phyloP scores from a whole-genome alignment of 192 early-diverging fungal genomes.

The Podila minutissima region DNA sequence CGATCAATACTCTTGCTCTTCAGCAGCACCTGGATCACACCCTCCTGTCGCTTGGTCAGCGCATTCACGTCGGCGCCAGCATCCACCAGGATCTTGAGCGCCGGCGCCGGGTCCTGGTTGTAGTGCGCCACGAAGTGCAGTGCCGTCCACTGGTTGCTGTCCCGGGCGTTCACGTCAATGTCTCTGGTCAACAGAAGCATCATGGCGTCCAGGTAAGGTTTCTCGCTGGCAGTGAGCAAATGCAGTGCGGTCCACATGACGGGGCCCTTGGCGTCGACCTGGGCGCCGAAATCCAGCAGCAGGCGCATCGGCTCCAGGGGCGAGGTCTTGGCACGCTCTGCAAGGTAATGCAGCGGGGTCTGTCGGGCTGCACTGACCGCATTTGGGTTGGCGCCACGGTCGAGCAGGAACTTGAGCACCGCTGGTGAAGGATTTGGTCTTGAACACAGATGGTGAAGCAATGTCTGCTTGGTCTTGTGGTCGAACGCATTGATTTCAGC shows the following conservation, averaged over 20 bases:
- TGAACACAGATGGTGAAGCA: conserved; percentile 41
- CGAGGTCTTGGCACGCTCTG: conserved; percentile 35
- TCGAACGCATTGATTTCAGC: conserved; percentile 51
- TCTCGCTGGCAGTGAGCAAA: conserved; percentile 34
- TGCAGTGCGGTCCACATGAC: conserved; percentile 52
- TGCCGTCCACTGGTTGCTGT: conserved; percentile 49
- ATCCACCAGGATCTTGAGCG: conserved; percentile 50
- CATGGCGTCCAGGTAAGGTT: conserved; percentile 43
- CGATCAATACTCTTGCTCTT: conserved; percentile 53
- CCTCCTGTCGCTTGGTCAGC: conserved; percentile 36
- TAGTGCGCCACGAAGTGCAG: conserved; percentile 50
- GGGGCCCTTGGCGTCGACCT: conserved; percentile 45
- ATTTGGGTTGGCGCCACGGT: conserved; percentile 47
- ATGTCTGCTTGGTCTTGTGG: conserved; percentile 44
- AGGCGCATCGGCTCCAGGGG: conserved; percentile 46
- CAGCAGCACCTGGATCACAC: conserved; percentile 36
- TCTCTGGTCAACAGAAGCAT: conserved; percentile 44
- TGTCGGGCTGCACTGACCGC: conserved; percentile 43
- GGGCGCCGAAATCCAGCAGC: conserved; percentile 38
- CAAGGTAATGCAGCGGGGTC: conserved; percentile 41
- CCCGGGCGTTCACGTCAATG: conserved; percentile 37
- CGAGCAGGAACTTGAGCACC: conserved; percentile 40
- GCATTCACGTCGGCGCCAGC: conserved; percentile 50
- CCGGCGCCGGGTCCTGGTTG: conserved; percentile 48
- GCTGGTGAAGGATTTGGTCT: conserved; percentile 42